Evolutionary conservation across 257 asterid genomes (phyloP), one percentile per base, ranked within the genome.

Genomic region (Mentha longifolia): DNA sequence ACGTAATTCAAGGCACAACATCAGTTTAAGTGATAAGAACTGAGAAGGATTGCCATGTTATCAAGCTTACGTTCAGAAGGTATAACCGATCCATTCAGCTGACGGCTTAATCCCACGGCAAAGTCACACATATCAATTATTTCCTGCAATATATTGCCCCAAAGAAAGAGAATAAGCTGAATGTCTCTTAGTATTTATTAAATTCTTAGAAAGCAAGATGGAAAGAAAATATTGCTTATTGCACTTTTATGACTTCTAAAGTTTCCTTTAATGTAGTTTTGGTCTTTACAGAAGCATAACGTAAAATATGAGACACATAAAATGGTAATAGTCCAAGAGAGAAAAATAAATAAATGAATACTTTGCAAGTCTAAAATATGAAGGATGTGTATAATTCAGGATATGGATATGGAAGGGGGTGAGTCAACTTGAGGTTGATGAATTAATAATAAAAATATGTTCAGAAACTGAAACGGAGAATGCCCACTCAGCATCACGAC

Each of bases 21-120:
- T 51, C 39, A 61, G 61, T 51, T 59, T 51, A 13, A 39, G 9
- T 55, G n/a, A 54, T 31, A 13, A 5, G 47, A 22, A 54, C 37
- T 33, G 30, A 63, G 42, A 75, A 54, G 9, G 60, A 74, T 12
- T 66, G 19, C 46, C 63, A 46, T 11, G 15, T 42, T 50, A 56
- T 56, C 47, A 67, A 57, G 72, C 98, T 86, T 86, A 95, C 99
- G 89, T 86, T 95, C 99, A 65, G 99, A 95, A 70, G 99, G 98
- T 77, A 95, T 95, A 71, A 95, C 78, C 1, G 96, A 90, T 67
- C 99, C 99, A 80, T 95, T 95, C 74, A 95, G 89, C 84, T 95
- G 99, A 50, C 99, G 96, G 75, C 99, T 95, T 79, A 95, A 83
- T 76, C 99, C 99, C 85, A 95, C 99, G 65, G 96, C 95, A 81